Evolutionary conservation across 2,329 filamentous ascomycete genomes (phyloP).

Genomic region (Ophiostoma sp.): DNA sequence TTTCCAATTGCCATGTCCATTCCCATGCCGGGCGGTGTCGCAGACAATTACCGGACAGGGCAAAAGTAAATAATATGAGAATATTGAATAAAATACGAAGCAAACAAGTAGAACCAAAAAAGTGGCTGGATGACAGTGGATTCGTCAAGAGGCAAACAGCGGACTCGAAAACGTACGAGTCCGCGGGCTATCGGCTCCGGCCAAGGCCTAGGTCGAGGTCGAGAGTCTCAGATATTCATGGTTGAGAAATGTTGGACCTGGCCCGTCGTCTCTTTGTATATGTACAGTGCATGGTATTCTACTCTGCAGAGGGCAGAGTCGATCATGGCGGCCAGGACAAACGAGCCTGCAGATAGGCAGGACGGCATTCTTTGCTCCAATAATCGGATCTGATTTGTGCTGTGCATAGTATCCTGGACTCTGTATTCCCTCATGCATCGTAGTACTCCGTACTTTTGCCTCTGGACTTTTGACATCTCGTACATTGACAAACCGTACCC

Average conservation of each 20-base stretch:
- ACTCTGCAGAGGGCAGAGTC: background rate
- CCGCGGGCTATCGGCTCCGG: conserved; percentile 5
- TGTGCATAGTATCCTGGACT: background rate
- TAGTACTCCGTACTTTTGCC: too few relatives aligned
- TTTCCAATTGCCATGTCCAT: background rate
- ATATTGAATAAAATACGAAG: background rate
- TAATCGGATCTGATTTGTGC: background rate
- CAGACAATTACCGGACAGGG: background rate
- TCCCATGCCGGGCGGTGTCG: background rate
- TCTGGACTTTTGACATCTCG: too few relatives aligned
- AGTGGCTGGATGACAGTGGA: background rate
- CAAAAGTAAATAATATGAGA: background rate
- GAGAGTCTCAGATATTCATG: too few relatives aligned
- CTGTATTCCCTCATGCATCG: background rate
- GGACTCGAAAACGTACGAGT: background rate
- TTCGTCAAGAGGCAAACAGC: background rate
- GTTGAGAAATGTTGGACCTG: too few relatives aligned
- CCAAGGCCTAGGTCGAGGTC: background rate
- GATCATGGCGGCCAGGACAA: background rate
- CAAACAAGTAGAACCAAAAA: background rate
- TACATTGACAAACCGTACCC: background rate
- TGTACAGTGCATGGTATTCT: too few relatives aligned
- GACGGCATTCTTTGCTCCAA: background rate
- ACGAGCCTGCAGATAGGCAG: conserved; percentile 3
- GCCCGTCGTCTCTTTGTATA: too few relatives aligned